Percentiles rank a stretch among this genome's conserved stretches.
Conservation (phyloP, 306 rosid genomes). For the Alnus rubra region DNA sequence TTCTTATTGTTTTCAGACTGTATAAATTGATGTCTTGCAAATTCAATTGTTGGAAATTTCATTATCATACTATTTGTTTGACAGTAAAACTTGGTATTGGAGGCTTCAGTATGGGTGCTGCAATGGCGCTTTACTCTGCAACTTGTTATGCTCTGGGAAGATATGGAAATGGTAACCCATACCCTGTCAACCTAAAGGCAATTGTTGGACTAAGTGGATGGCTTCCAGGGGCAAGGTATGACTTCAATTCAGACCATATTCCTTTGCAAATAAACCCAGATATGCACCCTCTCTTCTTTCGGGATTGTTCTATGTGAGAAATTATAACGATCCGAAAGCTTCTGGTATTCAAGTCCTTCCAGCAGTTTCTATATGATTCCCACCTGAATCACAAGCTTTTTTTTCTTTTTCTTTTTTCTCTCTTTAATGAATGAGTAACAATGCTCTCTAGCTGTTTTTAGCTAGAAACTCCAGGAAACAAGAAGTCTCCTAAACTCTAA, state of each 20-base stretch:
- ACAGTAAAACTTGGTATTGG: slow-evolving; percentile 96
- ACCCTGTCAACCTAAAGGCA: slow-evolving; percentile 77
- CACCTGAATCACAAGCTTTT: not conserved
- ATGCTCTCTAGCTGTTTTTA: no score
- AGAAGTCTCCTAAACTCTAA: no score
- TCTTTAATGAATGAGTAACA: no score
- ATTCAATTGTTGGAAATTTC: slow-evolving; percentile 18
- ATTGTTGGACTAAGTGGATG: slow-evolving; percentile 96
- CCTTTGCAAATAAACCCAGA: slow-evolving; percentile 1
- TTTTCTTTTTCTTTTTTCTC: no score
- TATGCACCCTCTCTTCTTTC: not conserved
- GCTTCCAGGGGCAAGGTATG: slow-evolving; percentile 99
- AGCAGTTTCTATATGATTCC: slow-evolving; percentile 9
- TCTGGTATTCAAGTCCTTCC: not conserved
- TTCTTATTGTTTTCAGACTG: slow-evolving; percentile 1
- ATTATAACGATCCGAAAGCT: not conserved
- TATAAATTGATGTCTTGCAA: not conserved
- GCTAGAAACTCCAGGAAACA: no score
- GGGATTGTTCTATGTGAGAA: not conserved
- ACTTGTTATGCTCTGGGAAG: slow-evolving; percentile 90
- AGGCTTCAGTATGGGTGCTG: slow-evolving; percentile 99
- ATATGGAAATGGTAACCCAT: slow-evolving; percentile 79
- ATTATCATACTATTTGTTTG: slow-evolving; percentile 24
- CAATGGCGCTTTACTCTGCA: slow-evolving; percentile 93
- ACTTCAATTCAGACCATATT: not conserved